Evolutionary conservation across 106 monocot species (phyloP), one percentile per base, ranked within the genome.

Genomic region (Agapanthus africanus): DNA sequence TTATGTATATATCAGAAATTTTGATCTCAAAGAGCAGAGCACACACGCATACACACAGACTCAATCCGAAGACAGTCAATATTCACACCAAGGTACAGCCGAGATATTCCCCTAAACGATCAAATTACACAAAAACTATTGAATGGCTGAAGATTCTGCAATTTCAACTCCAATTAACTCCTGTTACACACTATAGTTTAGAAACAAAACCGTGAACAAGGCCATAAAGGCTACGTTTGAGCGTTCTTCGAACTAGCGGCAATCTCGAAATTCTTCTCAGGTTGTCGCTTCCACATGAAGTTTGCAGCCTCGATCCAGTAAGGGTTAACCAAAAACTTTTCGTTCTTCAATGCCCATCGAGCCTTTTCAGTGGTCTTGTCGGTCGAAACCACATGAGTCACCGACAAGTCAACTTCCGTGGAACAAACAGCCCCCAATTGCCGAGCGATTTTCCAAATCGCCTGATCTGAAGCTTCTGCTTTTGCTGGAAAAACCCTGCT

Each of bases 391-490:
- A 99, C 79, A 32, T 99, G 99, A 0, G 99, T 99, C 10, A 93
- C 77, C 0, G 84, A 81, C 4, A 78, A 51, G 47, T 81, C 87
- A 14, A 87, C 74, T 4, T 90, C 89, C 10, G 52, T 69, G 3
- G 39, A 65, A 67, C 99, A 99, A 36, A 35, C 61, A 6, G 99
- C 99, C 2, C 99, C 99, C 27, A 99, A 56, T 40, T 71, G 74
- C 56, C 81, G 85, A n/a, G 88, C 92, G 69, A 79, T 71, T 75
- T 76, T 87, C 99, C 99, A 99, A 28, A 90, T 79, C n/a, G 38
- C 64, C 67, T 90, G 92, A 38, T 85, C 79, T 37, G 84, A 73
- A 8, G 79, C 80, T 11, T 22, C 63, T 11, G 65, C 37, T 4
- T 59, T 71, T 0, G 78, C 72, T 14, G 86, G 81, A 42, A 89